Base-by-base conservation (phyloP, 192 early-diverging fungal genomes). In the Entophlyctis luteolus region DNA sequence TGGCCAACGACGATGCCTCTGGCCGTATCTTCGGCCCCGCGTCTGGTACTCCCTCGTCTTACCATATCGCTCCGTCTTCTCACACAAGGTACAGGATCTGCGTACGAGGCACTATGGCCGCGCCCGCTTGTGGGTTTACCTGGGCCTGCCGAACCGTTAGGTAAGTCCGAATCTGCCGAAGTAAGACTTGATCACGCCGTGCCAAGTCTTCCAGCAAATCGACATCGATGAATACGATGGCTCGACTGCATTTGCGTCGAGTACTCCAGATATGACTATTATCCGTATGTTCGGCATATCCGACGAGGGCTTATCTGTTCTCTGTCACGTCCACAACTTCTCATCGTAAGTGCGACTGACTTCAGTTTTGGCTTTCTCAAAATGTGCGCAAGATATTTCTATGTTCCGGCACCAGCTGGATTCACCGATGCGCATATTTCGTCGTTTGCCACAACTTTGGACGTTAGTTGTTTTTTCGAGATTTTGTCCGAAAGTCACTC, bases 121-220 rank as follows among this genome's bases (percentile, higher is more conserved):
- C 42, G 42, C 42, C 42, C 42, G 42, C 42, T 10, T n/a, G 42
- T 45, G 42, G 42, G 12, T 10, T 45, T 45, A n/a, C n/a, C n/a
- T 45, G 12, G 42, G 42, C 10, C 42, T 14, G n/a, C 42, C 42
- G n/a, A n/a, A 14, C 42, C n/a, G 42, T n/a, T 45, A 10, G 42
- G 42, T 45, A n/a, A n/a, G 42, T 45, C n/a, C 10, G 42, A 45
- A 14, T 45, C 42, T 10, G 42, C 10, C 42, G n/a, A 10, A 45
- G 10, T 45, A 10, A 45, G 10, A n/a, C 42, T 45, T 10, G n/a
- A 10, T 14, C 42, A 10, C 42, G n/a, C 42, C n/a, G 10, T 34
- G 3, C 18, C 50, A 67, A 84, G 90, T 94, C 0, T 98, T 98
- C 62, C 95, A 98, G 74, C 96, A 98, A 71, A 88, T 98, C 75